These are phyloP conservation scores for Penicillium sp. DNA, from an alignment of 2,329 filamentous ascomycete species.

Conservation along the genomic window DNA sequence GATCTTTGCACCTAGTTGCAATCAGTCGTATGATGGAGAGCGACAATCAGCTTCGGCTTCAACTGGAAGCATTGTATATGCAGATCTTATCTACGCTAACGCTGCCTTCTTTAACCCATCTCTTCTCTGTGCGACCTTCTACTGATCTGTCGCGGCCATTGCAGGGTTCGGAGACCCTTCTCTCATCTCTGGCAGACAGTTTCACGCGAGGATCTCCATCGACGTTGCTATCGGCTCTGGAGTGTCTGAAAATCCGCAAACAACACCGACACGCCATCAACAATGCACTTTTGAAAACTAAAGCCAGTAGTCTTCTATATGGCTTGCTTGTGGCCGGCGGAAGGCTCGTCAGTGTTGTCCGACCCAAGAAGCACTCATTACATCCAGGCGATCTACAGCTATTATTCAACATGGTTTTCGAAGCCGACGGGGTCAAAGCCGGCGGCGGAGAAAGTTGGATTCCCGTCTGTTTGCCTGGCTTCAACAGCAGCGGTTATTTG, in stretches of 20 bases:
- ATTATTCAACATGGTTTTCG: conserved; percentile 99
- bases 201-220: conserved; percentile 93
- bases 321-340: conserved; percentile 91
- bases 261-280: conserved; percentile 83
- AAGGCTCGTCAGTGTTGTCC: conserved; percentile 87
- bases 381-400: conserved; percentile 94
- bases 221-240: conserved; percentile 80
- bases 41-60: conserved; percentile 78
- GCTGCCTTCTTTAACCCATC: conserved; percentile 76
- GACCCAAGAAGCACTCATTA: conserved; percentile 89
- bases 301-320: conserved; percentile 78
- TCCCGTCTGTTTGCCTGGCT: conserved; percentile 88
- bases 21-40: conserved; percentile 92
- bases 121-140: conserved; percentile 89
- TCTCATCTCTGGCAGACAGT: conserved; percentile 89
- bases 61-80: conserved; percentile 95
- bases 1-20: conserved; percentile 86
- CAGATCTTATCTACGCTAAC: conserved; percentile 96
- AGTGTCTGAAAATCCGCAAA: conserved; percentile 90
- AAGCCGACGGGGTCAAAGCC: conserved; percentile 85
- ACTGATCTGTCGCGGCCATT: conserved; percentile 86
- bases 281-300: conserved; percentile 75
- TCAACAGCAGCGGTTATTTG: conserved; percentile 93
- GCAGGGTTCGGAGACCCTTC: conserved; percentile 83
- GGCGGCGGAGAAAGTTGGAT: conserved; percentile 98